Evolutionary conservation across 2,329 filamentous ascomycete genomes (phyloP).

Genomic region (Aureobasidium mangrovei): DNA sequence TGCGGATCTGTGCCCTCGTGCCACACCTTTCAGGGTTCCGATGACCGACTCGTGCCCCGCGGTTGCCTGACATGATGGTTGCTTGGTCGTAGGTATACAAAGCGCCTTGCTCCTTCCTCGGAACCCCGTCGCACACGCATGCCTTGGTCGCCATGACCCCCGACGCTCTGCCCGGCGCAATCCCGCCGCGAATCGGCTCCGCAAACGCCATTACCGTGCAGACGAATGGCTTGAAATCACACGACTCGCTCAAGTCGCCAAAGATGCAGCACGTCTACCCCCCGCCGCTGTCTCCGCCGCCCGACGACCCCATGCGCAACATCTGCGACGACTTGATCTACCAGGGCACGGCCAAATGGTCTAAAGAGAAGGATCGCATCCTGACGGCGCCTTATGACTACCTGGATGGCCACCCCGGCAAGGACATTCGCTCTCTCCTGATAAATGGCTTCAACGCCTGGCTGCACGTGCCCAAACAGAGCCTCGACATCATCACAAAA

Average conservation of each 20-base stretch:
- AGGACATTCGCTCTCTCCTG: slow-evolving; percentile 73
- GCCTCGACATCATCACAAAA: slow-evolving; percentile 64
- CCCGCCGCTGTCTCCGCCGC: slow-evolving; percentile 5
- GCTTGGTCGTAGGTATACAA: not conserved
- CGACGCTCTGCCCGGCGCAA: slow-evolving; percentile 16
- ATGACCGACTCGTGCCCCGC: not conserved
- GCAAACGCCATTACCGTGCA: slow-evolving; percentile 2
- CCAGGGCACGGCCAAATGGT: slow-evolving; percentile 49
- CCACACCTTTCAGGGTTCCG: not conserved
- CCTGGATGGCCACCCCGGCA: slow-evolving; percentile 67
- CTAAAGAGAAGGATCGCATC: slow-evolving; percentile 65
- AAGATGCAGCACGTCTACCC: slow-evolving; percentile 6
- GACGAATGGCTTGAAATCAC: slow-evolving; percentile 10
- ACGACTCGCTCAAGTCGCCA: slow-evolving; percentile 1
- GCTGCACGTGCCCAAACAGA: slow-evolving; percentile 63
- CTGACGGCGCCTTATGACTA: slow-evolving; percentile 75
- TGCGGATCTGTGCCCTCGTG: not conserved
- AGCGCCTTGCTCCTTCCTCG: not conserved
- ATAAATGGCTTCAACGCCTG: slow-evolving; percentile 75
- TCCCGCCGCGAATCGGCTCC: slow-evolving; percentile 14
- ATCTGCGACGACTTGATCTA: slow-evolving; percentile 31
- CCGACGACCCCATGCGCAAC: slow-evolving; percentile 12
- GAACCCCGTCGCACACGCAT: not conserved
- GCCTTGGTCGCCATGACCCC: slow-evolving; percentile 11
- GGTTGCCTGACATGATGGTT: not conserved